Percentiles rank a stretch among this genome's conserved stretches.
These are phyloP conservation scores for Telopea speciosissima DNA, from an alignment of 177 flowering plant species.

Conservation along the genomic window DNA sequence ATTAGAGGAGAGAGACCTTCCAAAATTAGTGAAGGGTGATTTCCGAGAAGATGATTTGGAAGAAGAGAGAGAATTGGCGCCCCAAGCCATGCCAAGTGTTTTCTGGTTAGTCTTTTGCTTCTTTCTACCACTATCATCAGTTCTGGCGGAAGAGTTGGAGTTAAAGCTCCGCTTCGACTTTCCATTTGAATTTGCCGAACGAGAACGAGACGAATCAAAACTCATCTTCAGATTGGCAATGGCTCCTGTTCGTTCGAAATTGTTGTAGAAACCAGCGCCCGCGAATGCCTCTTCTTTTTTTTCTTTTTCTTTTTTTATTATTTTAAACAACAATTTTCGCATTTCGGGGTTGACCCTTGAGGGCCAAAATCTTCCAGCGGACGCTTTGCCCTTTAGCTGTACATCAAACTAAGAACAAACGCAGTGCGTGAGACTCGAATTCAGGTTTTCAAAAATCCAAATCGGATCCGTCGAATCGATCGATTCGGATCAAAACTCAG, in stretches of 20 bases:
- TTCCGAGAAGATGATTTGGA: conserved; percentile 50
- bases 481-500: too few species aligned
- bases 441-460: too few species aligned
- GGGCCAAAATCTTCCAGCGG: too few species aligned
- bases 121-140: conserved; percentile 21
- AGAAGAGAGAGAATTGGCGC: conserved; percentile 63
- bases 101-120: conserved; percentile 48
- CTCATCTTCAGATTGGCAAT: conserved; percentile 30
- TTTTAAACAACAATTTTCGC: too few species aligned
- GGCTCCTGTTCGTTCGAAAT: neutral
- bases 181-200: conserved; percentile 21
- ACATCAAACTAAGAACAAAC: too few species aligned
- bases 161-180: conserved; percentile 36
- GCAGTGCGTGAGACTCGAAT: too few species aligned
- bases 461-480: too few species aligned
- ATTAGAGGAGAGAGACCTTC: conserved; percentile 33
- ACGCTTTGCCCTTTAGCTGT: too few species aligned
- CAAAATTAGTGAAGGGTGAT: conserved; percentile 69
- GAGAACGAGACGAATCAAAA: conserved; percentile 36
- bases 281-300: too few species aligned
- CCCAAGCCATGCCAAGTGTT: conserved; percentile 91
- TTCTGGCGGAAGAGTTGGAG: conserved; percentile 22
- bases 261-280: too few species aligned
- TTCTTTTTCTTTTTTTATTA: too few species aligned
- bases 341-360: too few species aligned